Conservation (phyloP, 192 early-diverging fungal species). For the Mortierella alpina region DNA sequence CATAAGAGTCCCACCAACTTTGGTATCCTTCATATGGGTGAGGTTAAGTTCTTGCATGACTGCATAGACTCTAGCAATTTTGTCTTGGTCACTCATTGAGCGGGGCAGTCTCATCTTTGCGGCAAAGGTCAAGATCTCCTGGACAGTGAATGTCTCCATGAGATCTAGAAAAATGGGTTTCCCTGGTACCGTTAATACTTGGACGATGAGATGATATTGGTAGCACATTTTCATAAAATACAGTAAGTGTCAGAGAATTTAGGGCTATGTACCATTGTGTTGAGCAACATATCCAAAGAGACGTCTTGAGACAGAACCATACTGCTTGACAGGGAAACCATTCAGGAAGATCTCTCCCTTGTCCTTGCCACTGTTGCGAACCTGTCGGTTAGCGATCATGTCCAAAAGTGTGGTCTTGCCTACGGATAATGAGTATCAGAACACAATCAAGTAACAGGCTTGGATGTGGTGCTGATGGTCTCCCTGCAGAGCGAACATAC, state of each 20-base stretch:
- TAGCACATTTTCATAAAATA: background rate
- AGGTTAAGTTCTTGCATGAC: constrained; percentile 72
- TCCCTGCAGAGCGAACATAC: background rate
- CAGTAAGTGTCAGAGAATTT: background rate
- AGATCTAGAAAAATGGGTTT: constrained; percentile 32
- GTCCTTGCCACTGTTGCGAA: constrained; percentile 51
- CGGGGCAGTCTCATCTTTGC: constrained; percentile 60
- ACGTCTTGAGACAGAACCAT: constrained; percentile 67
- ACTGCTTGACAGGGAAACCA: constrained; percentile 58
- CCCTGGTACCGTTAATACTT: too few species aligned
- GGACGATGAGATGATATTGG: too few species aligned
- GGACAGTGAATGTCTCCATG: constrained; percentile 70
- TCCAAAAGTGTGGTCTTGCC: constrained; percentile 79
- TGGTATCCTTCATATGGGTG: constrained; percentile 74
- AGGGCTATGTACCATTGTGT: constrained; percentile 54
- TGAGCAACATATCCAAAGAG: constrained; percentile 67
- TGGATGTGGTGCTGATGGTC: too few species aligned
- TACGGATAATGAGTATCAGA: background rate
- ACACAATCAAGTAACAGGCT: background rate
- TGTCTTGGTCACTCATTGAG: constrained; percentile 48
- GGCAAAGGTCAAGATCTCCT: constrained; percentile 79
- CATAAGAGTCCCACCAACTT: constrained; percentile 67
- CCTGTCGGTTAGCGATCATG: constrained; percentile 66
- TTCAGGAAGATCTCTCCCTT: constrained; percentile 70
- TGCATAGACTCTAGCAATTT: constrained; percentile 60